phyloP scores from a whole-genome alignment of 2,329 filamentous ascomycete species.

The Orbilia quercus region DNA sequence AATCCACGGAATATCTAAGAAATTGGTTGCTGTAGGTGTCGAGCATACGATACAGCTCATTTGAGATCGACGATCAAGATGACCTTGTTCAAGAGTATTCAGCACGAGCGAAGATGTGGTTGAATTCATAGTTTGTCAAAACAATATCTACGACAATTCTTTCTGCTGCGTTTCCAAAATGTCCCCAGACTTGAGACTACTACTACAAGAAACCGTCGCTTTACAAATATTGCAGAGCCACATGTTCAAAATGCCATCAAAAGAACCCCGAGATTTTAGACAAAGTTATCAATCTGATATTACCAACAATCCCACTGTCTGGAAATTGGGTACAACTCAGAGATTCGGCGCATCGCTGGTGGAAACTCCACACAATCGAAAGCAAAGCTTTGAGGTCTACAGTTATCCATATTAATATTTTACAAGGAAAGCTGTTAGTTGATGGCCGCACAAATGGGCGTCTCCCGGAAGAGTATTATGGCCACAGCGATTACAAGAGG shows the following conservation, averaged over 20 bases:
- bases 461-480: slow-evolving; percentile 66
- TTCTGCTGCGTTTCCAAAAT: slow-evolving; percentile 13
- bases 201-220: slow-evolving; percentile 14
- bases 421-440: slow-evolving; percentile 68
- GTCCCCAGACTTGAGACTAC: not conserved
- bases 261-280: not conserved
- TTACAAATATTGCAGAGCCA: not conserved
- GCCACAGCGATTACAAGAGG: slow-evolving; percentile 63
- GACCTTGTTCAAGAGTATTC: not conserved
- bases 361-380: slow-evolving; percentile 58
- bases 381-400: slow-evolving; percentile 60
- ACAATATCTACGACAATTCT: slow-evolving; percentile 37
- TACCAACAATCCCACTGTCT: not conserved
- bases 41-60: slow-evolving; percentile 23
- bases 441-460: slow-evolving; percentile 67
- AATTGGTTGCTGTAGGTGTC: slow-evolving; percentile 18
- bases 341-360: slow-evolving; percentile 53
- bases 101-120: not conserved
- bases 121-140: slow-evolving; percentile 19
- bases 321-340: slow-evolving; percentile 3
- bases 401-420: slow-evolving; percentile 66
- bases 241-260: not conserved
- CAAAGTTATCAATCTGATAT: not conserved
- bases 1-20: slow-evolving; percentile 12
- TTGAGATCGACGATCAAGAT: slow-evolving; percentile 15